A percentile compares a stretch with the other conserved stretches of the same genome.
These are phyloP conservation scores for Dactylellina cionopaga DNA, from an alignment of 2,329 filamentous ascomycete genomes.

Conservation along the genomic window DNA sequence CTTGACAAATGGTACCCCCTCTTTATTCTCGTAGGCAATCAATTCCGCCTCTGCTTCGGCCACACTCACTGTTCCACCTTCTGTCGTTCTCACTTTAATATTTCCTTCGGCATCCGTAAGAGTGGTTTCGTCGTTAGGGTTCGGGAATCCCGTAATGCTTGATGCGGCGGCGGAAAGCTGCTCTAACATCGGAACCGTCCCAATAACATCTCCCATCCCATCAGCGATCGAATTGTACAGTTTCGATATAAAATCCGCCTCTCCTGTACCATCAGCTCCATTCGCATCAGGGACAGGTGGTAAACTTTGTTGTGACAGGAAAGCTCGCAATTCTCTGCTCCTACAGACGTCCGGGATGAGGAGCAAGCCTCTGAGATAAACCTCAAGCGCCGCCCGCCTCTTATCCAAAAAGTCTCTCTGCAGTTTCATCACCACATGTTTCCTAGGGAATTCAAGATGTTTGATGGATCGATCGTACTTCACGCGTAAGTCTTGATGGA, in stretches of 20 bases:
- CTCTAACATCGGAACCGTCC: constrained; percentile 93
- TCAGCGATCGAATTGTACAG: constrained; percentile 97
- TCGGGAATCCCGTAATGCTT: constrained; percentile 38
- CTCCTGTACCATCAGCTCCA: constrained; percentile 68
- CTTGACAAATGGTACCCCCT: constrained; percentile 94
- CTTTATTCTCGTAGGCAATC: constrained; percentile 88
- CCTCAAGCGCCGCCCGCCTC: constrained; percentile 81
- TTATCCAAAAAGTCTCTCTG: constrained; percentile 96
- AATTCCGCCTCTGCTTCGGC: constrained; percentile 90
- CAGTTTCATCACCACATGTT: constrained; percentile 93
- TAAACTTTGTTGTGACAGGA: constrained; percentile 86
- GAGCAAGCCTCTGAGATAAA: constrained; percentile 77
- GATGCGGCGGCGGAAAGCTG: constrained; percentile 73
- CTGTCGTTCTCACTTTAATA: constrained; percentile 70
- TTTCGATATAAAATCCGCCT: constrained; percentile 83
- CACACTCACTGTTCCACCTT: constrained; percentile 51
- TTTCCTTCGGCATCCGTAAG: constrained; percentile 60
- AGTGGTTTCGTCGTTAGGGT: constrained; percentile 16
- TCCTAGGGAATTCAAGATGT: constrained; percentile 87
- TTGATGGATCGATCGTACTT: constrained; percentile 87
- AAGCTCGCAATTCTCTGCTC: constrained; percentile 88
- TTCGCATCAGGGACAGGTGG: constrained; percentile 64
- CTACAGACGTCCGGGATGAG: constrained; percentile 91
- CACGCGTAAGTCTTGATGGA: constrained; percentile 86
- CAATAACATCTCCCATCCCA: constrained; percentile 96